Evolutionary conservation across 176 grass and related monocot species (phyloP), one percentile per base, ranked within the genome.

Genomic region (Coix lacrymajobi): DNA sequence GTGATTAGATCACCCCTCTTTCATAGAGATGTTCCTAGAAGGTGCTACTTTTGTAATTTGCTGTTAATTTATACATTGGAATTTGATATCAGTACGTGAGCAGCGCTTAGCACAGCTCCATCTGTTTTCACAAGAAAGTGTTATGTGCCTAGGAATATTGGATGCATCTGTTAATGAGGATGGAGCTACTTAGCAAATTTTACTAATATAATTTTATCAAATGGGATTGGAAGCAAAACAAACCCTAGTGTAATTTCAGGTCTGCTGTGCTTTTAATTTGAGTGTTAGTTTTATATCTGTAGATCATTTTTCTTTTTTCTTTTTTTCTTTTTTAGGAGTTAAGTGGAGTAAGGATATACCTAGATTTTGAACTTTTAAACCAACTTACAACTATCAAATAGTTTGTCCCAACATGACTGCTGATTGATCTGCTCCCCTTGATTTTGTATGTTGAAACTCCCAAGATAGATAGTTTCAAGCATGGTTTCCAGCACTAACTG

Each of bases 41-140:
- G 46, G 36, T 37, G 19, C 19, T 67, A 69, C 7, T 73, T 56
- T 61, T 11, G 48, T 7, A 11, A 10, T 71, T 71, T 62, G 51
- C 36, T 44, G 7, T 3, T 75, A 56, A 75, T 56, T 26, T 54
- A 37, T 77, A 31, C 22, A 4, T 9, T 54, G 22, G 8, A 57
- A 52, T 77, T 69, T 34, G 5, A 57, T 57, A 19, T 72, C 24
- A 29, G 16, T 11, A 37, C 71, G 38, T 30, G 78, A 76, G 20
- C 1, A 46, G 33, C 46, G 48, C 15, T 44, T 73, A 41, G 48
- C 15, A 66, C 22, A 73, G 40, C 14, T 77, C 65, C 36, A 29
- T 84, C 58, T 73, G 45, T 48, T 61, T 48, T 78, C 66, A 17
- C 41, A 57, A 63, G 67, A 20, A 67, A 79, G 61, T 41, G 57